Base-by-base conservation (phyloP, 305 asterid species). In the Lippia alba region DNA sequence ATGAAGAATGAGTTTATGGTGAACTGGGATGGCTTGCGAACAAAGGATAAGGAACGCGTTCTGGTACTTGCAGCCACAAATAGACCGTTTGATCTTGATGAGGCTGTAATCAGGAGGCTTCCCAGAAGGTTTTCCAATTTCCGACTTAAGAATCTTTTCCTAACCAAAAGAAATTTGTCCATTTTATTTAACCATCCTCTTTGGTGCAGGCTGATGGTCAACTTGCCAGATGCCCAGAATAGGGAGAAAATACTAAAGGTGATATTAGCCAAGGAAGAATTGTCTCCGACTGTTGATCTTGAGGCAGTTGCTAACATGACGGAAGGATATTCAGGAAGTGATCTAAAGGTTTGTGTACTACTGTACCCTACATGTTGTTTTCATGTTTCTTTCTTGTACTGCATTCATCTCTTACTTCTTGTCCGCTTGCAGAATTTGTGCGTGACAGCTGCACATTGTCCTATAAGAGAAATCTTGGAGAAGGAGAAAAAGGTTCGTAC, bases 1-100 rank as follows among this genome's bases (percentile, higher is more conserved):
- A 92, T 92, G 96, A 89, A 92, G 79, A 92, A 89, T 64, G 96
- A 92, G 71, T 92, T 92, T 73, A 92, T 92, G 97, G 89, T 91
- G 67, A 91, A 91, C 67, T 91, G 96, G 96, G 97, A 92, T 75
- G 96, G 96, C 74, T 79, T 89, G 76, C 90, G 97, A 66, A 89
- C 97, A 7, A 92, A 89, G 83, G 97, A 89, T 73, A 89, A 88
- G 83, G 97, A 92, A 76, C 96, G 96, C 1, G 96, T 92, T 46
- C 82, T 92, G 60, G 97, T 89, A 39, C 96, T 92, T 78, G 93
- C 92, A 69, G 97, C 97, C 74, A 89, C 97, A 41, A 92, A 92
- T 72, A 85, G 97, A 69, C 96, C 97, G 66, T 92, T 92, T 51
- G 96, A 92, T 85, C 97, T 92, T 67, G 97, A 92, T 20, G 97